These are phyloP conservation scores for Wickerhamiella nectarea DNA, from an alignment of 805 yeast genomes.

Conservation along the genomic window DNA sequence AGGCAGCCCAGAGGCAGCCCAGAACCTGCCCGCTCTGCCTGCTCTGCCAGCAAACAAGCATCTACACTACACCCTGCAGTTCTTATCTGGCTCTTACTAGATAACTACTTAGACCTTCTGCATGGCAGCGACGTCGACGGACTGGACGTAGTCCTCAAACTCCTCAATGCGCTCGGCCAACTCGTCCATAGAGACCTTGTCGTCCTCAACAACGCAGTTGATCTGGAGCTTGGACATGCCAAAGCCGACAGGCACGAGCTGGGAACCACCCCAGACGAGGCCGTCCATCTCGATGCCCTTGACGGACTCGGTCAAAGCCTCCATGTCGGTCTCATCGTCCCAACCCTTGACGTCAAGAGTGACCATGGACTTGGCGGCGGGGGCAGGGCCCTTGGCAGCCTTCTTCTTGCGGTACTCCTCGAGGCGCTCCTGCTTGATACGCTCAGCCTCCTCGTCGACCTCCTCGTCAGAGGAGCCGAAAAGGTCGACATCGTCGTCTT, in stretches of 20 bases:
- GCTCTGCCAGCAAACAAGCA: no score
- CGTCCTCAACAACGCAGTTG: constrained; percentile 97
- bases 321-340: constrained; percentile 98
- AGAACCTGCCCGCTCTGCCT: no score
- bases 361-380: constrained; percentile 96
- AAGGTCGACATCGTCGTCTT: constrained; percentile 83
- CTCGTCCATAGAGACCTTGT: constrained; percentile 82
- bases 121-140: constrained; percentile 98
- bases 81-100: no score
- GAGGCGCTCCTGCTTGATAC: constrained; percentile 90
- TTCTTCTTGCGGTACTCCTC: constrained; percentile 97
- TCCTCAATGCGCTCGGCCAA: constrained; percentile 62
- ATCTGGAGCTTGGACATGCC: constrained; percentile 99
- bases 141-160: constrained; percentile 98
- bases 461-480: constrained; percentile 92
- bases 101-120: constrained; percentile 66
- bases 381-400: constrained; percentile 93
- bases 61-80: no score
- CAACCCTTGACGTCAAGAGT: constrained; percentile 98
- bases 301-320: constrained; percentile 73
- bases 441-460: constrained; percentile 95
- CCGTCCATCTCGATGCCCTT: constrained; percentile 82
- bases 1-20: no score
- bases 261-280: constrained; percentile 96
- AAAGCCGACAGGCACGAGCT: constrained; percentile 93